phyloP scores from a whole-genome alignment of 1,284 basidiomycete species.

The Trichosporon ovoides region DNA sequence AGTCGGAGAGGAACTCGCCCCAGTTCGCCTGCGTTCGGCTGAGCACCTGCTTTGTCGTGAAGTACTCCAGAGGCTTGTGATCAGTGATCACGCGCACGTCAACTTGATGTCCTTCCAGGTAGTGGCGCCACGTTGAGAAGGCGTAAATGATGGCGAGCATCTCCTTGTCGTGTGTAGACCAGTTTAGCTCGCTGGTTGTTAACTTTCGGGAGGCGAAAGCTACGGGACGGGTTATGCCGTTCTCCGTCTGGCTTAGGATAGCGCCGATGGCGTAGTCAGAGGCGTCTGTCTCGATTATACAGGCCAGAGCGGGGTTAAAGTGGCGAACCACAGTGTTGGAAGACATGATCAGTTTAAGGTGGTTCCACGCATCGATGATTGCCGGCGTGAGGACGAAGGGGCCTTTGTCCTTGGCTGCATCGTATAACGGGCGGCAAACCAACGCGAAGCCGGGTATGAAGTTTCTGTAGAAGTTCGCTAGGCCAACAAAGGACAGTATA shows the following conservation, averaged over 20 bases:
- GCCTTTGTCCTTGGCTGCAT: not conserved
- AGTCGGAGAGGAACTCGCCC: conserved; percentile 45
- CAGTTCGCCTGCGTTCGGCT: conserved; percentile 51
- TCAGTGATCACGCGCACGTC: conserved; percentile 46
- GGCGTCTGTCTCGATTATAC: conserved; percentile 10
- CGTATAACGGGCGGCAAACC: too few species aligned
- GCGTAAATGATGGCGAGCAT: conserved; percentile 50
- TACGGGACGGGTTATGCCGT: conserved; percentile 41
- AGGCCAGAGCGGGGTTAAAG: not conserved
- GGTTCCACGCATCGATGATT: conserved; percentile 36
- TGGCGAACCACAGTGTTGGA: conserved; percentile 27
- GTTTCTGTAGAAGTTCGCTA: conserved; percentile 46
- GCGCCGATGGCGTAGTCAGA: conserved; percentile 12
- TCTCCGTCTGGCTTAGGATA: conserved; percentile 16
- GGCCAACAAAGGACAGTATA: conserved; percentile 45
- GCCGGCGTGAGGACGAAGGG: conserved; percentile 41
- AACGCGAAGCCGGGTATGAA: conserved; percentile 32
- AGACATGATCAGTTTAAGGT: conserved; percentile 36
- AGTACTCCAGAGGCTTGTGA: conserved; percentile 53
- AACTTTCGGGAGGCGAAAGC: conserved; percentile 45
- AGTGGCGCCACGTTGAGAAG: conserved; percentile 50
- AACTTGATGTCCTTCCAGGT: conserved; percentile 36
- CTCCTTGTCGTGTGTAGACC: conserved; percentile 54
- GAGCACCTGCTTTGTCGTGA: conserved; percentile 43
- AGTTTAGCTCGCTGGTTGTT: conserved; percentile 47